Evolutionary conservation across 2,329 filamentous ascomycete genomes (phyloP).

Genomic region (Penicillium sp.): DNA sequence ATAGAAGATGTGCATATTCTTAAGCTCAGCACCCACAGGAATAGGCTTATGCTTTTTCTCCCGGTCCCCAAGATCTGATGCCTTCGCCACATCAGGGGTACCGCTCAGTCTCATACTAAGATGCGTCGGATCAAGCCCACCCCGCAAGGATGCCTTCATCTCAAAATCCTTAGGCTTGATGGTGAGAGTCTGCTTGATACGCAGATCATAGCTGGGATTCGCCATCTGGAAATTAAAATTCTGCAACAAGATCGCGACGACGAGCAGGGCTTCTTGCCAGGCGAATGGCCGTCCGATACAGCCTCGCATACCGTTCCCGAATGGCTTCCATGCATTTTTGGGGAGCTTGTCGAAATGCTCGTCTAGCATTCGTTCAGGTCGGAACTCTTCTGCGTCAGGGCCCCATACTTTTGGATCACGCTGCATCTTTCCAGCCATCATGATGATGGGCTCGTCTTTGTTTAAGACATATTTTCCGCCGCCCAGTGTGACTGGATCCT

Average conservation of each 20-base stretch:
- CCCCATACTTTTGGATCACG: conserved; percentile 66
- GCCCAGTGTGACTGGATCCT: conserved; percentile 51
- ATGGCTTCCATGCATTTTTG: conserved; percentile 69
- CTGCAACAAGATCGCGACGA: conserved; percentile 65
- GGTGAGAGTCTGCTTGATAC: conserved; percentile 41
- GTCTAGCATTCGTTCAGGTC: conserved; percentile 71
- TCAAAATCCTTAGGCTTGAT: conserved; percentile 57
- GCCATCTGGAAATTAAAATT: conserved; percentile 68
- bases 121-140: conserved; percentile 47
- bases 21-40: conserved; percentile 25
- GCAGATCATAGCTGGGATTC: conserved; percentile 52
- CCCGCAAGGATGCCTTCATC: conserved; percentile 59
- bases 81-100: conserved; percentile 8
- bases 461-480: conserved; percentile 63
- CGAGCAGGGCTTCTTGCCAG: conserved; percentile 69
- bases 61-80: conserved; percentile 12
- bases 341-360: conserved; percentile 66
- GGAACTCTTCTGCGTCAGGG: conserved; percentile 64
- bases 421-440: conserved; percentile 58
- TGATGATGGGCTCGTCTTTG: conserved; percentile 52
- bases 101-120: conserved; percentile 41
- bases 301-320: conserved; percentile 68
- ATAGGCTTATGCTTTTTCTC: conserved; percentile 22
- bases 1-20: conserved; percentile 66
- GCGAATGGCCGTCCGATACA: conserved; percentile 75